phyloP scores from a whole-genome alignment of 1,284 basidiomycete genomes.

The Naganishia albida region DNA sequence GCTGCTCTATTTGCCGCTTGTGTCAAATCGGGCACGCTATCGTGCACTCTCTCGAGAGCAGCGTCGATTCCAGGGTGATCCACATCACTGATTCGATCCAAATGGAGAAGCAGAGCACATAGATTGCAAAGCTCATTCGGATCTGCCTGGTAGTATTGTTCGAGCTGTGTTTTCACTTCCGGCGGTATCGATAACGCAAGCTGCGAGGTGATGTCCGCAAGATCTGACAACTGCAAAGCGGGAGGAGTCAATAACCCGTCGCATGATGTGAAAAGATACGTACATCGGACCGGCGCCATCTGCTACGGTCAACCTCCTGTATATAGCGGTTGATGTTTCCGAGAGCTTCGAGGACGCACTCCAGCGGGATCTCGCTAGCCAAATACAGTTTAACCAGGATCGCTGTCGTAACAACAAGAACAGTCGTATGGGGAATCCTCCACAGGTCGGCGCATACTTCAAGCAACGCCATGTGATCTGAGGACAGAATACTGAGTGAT shows the following conservation, averaged over 20 bases:
- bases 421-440: conserved; percentile 79
- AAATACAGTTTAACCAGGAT: conserved; percentile 86
- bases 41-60: conserved; percentile 16
- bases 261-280: conserved; percentile 44
- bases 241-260: background rate
- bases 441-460: conserved; percentile 85
- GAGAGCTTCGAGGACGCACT: conserved; percentile 89
- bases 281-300: conserved; percentile 82
- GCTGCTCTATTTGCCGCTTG: conserved; percentile 8
- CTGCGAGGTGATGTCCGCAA: conserved; percentile 7
- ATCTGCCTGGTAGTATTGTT: conserved; percentile 22
- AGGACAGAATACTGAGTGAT: conserved; percentile 86
- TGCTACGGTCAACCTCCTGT: conserved; percentile 65
- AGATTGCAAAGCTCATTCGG: conserved; percentile 20
- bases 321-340: conserved; percentile 69
- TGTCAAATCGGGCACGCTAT: conserved; percentile 4
- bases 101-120: conserved; percentile 53
- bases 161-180: conserved; percentile 16
- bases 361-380: conserved; percentile 80
- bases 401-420: conserved; percentile 78
- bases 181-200: conserved; percentile 9
- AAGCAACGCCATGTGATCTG: conserved; percentile 76
- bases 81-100: conserved; percentile 74
- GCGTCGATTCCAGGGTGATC: conserved; percentile 63
- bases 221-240: conserved; percentile 7